Base-by-base conservation (phyloP, 2,329 filamentous ascomycete genomes). In the Lasiodiplodia hormozganensis region DNA sequence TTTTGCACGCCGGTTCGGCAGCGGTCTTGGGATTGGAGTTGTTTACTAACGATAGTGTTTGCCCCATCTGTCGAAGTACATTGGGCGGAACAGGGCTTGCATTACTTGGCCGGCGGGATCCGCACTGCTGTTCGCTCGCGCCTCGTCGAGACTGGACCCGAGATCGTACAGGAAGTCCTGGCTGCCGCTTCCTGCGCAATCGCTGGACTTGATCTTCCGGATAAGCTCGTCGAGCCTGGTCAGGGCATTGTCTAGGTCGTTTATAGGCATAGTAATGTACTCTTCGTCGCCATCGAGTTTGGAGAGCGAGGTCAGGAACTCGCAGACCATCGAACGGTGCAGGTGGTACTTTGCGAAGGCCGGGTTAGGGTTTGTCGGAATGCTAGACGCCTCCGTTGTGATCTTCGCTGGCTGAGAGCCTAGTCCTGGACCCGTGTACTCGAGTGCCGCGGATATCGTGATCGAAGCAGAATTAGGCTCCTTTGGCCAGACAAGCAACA, bases 41-140 rank as follows among this genome's bases (percentile, higher is more conserved):
- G 23, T 58, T 40, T 23, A 60, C 54, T 56, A 8, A 67, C 65
- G 82, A 74, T 87, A 90, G 74, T 89, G 87, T 5, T 74, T 73
- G 8, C 87, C 87, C 88, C 88, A 90, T 74, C 76, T 81, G 1
- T 47, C 3, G 71, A 84, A 87, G 72, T 83, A 83, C 0, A 73
- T 69, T 0, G 54, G 25, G 10, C 71, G 73, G 2, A 77, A 75
- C 2, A 88, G 73, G 0, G 87, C 87, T 18, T 87, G 75, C 6
- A 75, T 77, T 21, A 88, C 79, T 70, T 89, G 86, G 2, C 87
- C 87, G 2, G 78, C 74, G 2, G 83, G 80, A 2, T 79, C 75
- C 2, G 78, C 68, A 8, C 18, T 18, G 16, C 21, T n/a, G n/a
- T n/a, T 38, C 18, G 18, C 14, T 5, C 21, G 53, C 8, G 53